Evolutionary conservation across 306 rosid genomes (phyloP).

Genomic region (Hippophae tibetana): DNA sequence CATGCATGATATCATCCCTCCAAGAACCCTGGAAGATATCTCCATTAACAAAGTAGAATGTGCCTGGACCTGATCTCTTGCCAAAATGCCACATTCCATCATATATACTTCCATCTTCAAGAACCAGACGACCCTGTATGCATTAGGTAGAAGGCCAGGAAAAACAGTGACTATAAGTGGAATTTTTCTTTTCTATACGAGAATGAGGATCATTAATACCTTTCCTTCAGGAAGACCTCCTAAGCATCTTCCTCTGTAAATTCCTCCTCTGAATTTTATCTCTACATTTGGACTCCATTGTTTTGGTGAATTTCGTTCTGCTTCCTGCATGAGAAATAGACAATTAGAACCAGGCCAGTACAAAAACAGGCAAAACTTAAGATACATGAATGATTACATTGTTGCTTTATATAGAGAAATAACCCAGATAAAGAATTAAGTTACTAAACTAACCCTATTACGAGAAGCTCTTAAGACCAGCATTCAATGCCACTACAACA

Average conservation of each 20-base stretch:
- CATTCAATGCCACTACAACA: not conserved
- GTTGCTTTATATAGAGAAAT: not conserved
- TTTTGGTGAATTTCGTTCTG: constrained; percentile 82
- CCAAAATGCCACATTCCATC: constrained; percentile 91
- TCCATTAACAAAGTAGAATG: constrained; percentile 80
- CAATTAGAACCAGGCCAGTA: constrained; percentile 4
- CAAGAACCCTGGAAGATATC: constrained; percentile 95
- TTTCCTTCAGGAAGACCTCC: constrained; percentile 99
- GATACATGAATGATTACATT: no score
- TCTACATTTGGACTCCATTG: constrained; percentile 84
- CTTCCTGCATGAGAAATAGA: constrained; percentile 44
- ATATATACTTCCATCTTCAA: constrained; percentile 79
- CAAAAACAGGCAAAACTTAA: no score
- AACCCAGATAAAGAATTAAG: not conserved
- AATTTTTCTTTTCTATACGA: constrained; percentile 3
- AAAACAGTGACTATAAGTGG: not conserved
- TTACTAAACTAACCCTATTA: not conserved
- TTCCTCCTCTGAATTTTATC: constrained; percentile 83
- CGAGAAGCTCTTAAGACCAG: not conserved
- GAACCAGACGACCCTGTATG: constrained; percentile 69
- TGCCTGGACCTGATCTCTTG: constrained; percentile 81
- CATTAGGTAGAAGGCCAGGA: not conserved
- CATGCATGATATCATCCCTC: constrained; percentile 96
- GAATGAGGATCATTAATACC: constrained; percentile 31
- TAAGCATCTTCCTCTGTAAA: constrained; percentile 81